Evolutionary conservation across 768 basidiomycete genomes (phyloP).

Genomic region (Termitomyces sp.): DNA sequence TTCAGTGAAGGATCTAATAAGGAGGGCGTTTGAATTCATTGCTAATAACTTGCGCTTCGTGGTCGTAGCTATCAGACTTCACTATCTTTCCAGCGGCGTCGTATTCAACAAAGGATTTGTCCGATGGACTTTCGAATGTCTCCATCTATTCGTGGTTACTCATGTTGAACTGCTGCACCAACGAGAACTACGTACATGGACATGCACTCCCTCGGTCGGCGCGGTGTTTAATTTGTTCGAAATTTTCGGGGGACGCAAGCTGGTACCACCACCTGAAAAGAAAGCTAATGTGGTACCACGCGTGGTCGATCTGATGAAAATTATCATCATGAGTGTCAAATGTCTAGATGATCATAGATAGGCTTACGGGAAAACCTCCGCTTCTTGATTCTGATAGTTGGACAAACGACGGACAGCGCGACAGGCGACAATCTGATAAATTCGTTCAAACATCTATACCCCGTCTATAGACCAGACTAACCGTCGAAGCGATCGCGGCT

Average conservation of each 20-base stretch:
- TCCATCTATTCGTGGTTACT: constrained; percentile 46
- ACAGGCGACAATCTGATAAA: constrained; percentile 52
- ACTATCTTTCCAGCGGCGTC: constrained; percentile 51
- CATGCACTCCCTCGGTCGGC: constrained; percentile 48
- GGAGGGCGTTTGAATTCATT: constrained; percentile 62
- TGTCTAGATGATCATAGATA: neutral
- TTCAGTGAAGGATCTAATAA: constrained; percentile 20
- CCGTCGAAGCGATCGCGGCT: constrained; percentile 62
- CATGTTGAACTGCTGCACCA: neutral
- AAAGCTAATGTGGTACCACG: constrained; percentile 58
- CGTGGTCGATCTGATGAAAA: constrained; percentile 26
- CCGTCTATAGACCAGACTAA: constrained; percentile 21
- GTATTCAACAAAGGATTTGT: constrained; percentile 42
- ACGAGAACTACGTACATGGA: constrained; percentile 37
- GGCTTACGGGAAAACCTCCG: constrained; percentile 52
- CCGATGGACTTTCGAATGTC: constrained; percentile 46
- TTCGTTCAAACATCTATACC: neutral
- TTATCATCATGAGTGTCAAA: neutral
- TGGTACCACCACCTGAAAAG: constrained; percentile 32
- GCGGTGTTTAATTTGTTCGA: constrained; percentile 27
- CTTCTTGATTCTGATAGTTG: constrained; percentile 44
- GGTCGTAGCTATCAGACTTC: constrained; percentile 42
- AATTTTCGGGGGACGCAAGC: constrained; percentile 25
- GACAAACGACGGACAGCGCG: constrained; percentile 59
- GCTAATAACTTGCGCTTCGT: constrained; percentile 52